Evolutionary conservation across 208 protist genomes (phyloP), one percentile per base, ranked within the genome.

Genomic region (Acanthamoeba sp.): DNA sequence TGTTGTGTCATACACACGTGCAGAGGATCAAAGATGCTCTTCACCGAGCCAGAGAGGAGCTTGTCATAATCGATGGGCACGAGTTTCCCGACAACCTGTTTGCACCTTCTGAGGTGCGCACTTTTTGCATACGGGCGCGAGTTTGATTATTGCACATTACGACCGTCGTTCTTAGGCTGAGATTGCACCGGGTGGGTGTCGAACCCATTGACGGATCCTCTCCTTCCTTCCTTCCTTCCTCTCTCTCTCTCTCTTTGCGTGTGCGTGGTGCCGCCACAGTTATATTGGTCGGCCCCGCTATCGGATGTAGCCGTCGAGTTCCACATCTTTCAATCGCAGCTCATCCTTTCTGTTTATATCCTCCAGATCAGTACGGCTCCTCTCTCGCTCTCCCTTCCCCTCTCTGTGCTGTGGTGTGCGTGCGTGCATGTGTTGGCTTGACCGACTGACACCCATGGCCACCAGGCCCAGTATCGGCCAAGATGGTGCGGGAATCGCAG

Each of bases 261-360:
- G 20, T 57, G 1, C 16, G 50, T 22, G 45, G 6, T 10, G 3
- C 45, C 45, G 6, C 6, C 45, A 59, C 55, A 59, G 20, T 16
- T 27, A 32, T 27, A 66, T 10, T 10, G n/a, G n/a, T 66, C 69
- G 24, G 6, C 69, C 27, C 32, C 27, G 38, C 69, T 34, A 34
- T 14, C 69, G 24, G 69, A 80, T 24, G 20, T 80, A 9, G 69
- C 36, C 12, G 38, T 80, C 38, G 69, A 80, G 69, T 80, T 80
- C 16, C 69, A 80, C 29, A 34, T 80, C 12, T 80, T 40, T 34
- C 20, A 80, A 24, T 24, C 69, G 36, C 69, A 80, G 69, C 38
- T 80, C 16, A 40, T 80, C 69, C 69, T 80, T 34, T 45, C 69
- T 32, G 32, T 80, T 24, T 80, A 42, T 80, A 20, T 80, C 14